Conservation (phyloP, 2,329 filamentous ascomycete genomes). For the Penicillium sp. region DNA sequence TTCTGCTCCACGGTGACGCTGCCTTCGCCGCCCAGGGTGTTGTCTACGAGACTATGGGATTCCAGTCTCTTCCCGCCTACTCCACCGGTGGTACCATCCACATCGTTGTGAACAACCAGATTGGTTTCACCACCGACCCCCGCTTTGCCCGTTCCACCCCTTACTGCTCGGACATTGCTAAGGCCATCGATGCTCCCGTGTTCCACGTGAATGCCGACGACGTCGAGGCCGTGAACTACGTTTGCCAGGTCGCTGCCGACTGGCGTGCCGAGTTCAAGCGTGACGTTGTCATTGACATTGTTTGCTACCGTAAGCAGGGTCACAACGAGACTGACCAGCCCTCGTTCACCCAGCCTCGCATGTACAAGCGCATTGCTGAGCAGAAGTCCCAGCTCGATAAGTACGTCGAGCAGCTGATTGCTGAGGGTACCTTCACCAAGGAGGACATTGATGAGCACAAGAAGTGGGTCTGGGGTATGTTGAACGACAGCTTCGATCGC, state of each 20-base stretch:
- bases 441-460: slow-evolving; percentile 98
- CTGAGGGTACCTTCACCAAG: slow-evolving; percentile 93
- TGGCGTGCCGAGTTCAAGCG: slow-evolving; percentile 99
- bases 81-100: slow-evolving; percentile 97
- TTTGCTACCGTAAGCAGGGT: slow-evolving; percentile 98
- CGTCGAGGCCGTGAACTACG: slow-evolving; percentile 96
- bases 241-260: slow-evolving; percentile 93
- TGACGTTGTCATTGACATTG: slow-evolving; percentile 95
- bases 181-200: slow-evolving; percentile 95
- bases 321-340: slow-evolving; percentile 99
- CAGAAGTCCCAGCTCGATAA: slow-evolving; percentile 84
- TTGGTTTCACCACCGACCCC: slow-evolving; percentile 98
- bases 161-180: slow-evolving; percentile 99
- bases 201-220: slow-evolving; percentile 99
- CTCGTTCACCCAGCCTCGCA: slow-evolving; percentile 97
- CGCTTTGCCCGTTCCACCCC: slow-evolving; percentile 95
- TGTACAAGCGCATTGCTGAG: slow-evolving; percentile 96
- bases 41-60: slow-evolving; percentile 97
- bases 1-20: slow-evolving; percentile 94
- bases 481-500: slow-evolving; percentile 94
- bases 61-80: slow-evolving; percentile 92
- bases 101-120: slow-evolving; percentile 98
- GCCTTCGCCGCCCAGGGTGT: slow-evolving; percentile 95
- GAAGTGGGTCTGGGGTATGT: slow-evolving; percentile 99
- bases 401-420: slow-evolving; percentile 85